A percentile compares a stretch with the other conserved stretches of the same genome.
These are phyloP conservation scores for Candida nanaspora DNA, from an alignment of 805 yeast species.

Conservation along the genomic window DNA sequence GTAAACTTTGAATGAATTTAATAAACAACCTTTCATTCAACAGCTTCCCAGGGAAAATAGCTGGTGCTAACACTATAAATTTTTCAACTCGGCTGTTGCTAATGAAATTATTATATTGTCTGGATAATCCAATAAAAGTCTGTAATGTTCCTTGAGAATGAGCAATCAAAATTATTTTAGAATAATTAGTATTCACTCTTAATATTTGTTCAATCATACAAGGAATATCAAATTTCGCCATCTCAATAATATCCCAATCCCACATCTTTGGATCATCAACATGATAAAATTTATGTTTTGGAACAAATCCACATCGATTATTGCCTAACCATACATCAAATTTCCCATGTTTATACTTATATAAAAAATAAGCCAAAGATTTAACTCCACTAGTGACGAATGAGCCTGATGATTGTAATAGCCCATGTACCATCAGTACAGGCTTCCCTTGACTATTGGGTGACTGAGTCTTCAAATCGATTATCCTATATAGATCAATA, in stretches of 20 bases:
- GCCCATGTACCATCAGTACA: slow-evolving; percentile 74
- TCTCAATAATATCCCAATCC: slow-evolving; percentile 89
- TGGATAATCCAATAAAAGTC: slow-evolving; percentile 59
- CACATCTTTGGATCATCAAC: slow-evolving; percentile 53
- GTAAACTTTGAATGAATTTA: slow-evolving; percentile 49
- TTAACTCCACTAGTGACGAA: slow-evolving; percentile 77
- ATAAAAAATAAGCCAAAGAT: slow-evolving; percentile 59
- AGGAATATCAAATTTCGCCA: slow-evolving; percentile 75
- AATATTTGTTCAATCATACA: slow-evolving; percentile 60
- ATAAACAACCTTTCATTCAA: slow-evolving; percentile 58
- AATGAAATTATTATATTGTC: slow-evolving; percentile 30
- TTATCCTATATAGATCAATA: slow-evolving; percentile 55
- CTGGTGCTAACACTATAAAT: slow-evolving; percentile 82
- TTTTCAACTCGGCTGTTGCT: slow-evolving; percentile 43
- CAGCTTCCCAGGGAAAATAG: slow-evolving; percentile 79
- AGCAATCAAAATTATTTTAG: slow-evolving; percentile 56
- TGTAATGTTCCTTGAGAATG: slow-evolving; percentile 96
- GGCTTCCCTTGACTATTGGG: slow-evolving; percentile 38
- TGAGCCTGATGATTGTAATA: slow-evolving; percentile 81
- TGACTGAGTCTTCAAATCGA: slow-evolving; percentile 17
- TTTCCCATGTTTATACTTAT: slow-evolving; percentile 34
- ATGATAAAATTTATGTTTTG: slow-evolving; percentile 49
- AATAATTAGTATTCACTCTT: slow-evolving; percentile 24
- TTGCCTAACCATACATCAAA: slow-evolving; percentile 91
- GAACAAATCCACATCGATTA: slow-evolving; percentile 79